Evolutionary conservation across 768 basidiomycete species (phyloP).

Genomic region (Boletus tylopilopsis): DNA sequence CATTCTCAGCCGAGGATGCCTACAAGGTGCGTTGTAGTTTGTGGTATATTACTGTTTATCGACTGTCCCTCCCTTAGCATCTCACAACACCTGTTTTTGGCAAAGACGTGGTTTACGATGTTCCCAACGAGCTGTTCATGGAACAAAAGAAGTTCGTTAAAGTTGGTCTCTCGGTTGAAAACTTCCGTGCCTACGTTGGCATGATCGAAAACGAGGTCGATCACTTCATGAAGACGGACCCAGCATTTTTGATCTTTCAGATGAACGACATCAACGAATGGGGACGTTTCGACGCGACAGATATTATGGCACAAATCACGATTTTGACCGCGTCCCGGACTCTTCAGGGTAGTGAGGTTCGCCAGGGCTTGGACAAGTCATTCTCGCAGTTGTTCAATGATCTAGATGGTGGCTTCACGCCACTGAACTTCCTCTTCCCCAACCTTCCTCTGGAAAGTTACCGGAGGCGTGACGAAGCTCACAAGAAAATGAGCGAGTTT

Average conservation of each 20-base stretch:
- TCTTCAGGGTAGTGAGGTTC: conserved; percentile 90
- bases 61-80: conserved; percentile 46
- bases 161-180: conserved; percentile 88
- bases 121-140: conserved; percentile 95
- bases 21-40: conserved; percentile 64
- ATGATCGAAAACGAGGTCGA: conserved; percentile 78
- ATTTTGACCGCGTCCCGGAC: conserved; percentile 94
- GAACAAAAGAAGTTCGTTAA: conserved; percentile 99
- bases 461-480: conserved; percentile 82
- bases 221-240: conserved; percentile 64
- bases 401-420: conserved; percentile 94
- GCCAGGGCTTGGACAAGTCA: conserved; percentile 68
- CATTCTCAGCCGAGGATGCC: conserved; percentile 94
- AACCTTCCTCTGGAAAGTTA: conserved; percentile 90
- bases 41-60: background rate
- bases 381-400: conserved; percentile 85
- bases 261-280: conserved; percentile 68
- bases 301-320: conserved; percentile 80
- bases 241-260: conserved; percentile 59
- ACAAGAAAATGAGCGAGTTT: conserved; percentile 90
- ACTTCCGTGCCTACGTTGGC: conserved; percentile 79
- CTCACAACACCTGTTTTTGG: conserved; percentile 95
- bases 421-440: conserved; percentile 93
- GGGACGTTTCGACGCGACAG: conserved; percentile 72
- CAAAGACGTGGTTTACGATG: conserved; percentile 95